Percentiles rank a stretch among this genome's conserved stretches.
Evolutionary conservation across 371 early-diverging fungal genomes (phyloP).

Genomic region (Lichtheimia hyalospora): DNA sequence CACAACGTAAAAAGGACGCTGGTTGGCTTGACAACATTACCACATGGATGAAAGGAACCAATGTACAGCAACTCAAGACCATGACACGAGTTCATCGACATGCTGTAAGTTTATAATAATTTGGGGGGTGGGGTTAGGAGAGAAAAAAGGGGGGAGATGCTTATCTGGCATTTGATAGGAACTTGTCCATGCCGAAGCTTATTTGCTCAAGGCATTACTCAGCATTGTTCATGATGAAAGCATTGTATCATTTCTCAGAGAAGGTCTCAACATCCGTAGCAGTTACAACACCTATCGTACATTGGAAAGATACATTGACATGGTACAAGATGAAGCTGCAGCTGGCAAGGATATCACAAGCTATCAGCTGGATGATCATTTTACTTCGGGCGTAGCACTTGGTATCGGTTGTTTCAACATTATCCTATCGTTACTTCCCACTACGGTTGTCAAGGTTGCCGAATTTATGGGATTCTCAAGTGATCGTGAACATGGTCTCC

Average conservation of each 20-base stretch:
- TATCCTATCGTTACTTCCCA: constrained; percentile 51
- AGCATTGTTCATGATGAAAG: constrained; percentile 70
- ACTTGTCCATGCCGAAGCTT: constrained; percentile 72
- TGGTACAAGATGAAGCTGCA: constrained; percentile 38
- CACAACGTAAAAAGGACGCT: constrained; percentile 48
- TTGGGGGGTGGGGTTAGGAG: background rate
- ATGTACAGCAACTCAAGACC: constrained; percentile 44
- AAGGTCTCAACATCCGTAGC: constrained; percentile 71
- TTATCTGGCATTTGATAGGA: constrained; percentile 38
- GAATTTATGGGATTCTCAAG: constrained; percentile 76
- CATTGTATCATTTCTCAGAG: constrained; percentile 67
- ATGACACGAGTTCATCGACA: constrained; percentile 71
- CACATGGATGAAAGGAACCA: constrained; percentile 37
- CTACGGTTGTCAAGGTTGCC: constrained; percentile 51
- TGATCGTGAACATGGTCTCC: constrained; percentile 64
- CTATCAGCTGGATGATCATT: constrained; percentile 63
- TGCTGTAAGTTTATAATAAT: constrained; percentile 50
- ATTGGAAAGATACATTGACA: constrained; percentile 55
- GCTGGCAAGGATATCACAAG: constrained; percentile 24
- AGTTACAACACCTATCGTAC: constrained; percentile 64
- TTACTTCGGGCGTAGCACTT: constrained; percentile 70
- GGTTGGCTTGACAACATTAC: constrained; percentile 38
- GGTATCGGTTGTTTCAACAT: constrained; percentile 64
- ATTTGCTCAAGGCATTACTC: constrained; percentile 67
- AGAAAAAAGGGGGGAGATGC: background rate